Base-by-base conservation (phyloP, 2,329 filamentous ascomycete species). In the Exophiala aquamarina region DNA sequence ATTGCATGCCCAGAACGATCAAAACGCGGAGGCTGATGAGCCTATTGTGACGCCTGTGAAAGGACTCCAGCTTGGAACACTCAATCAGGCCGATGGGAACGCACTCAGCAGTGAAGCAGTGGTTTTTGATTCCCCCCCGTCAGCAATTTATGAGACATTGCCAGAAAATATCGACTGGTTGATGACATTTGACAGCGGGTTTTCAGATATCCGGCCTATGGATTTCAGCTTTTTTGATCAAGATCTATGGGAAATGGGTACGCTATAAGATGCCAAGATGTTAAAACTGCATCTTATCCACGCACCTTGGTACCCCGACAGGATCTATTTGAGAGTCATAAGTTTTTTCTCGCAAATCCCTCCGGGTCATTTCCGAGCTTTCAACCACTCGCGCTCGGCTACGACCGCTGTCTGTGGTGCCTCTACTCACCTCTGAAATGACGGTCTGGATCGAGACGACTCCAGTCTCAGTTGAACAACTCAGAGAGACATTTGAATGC, bases 81-180 rank as follows among this genome's bases (percentile, higher is more conserved):
- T 26, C 23, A 6, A 11, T 26, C 23, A 26, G 11, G 23, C 6
- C 6, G 23, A 6, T 26, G 23, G 23, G n/a, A 14, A 34, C 14
- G n/a, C 17, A 5, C 32, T 14, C n/a, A 18, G n/a, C n/a, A 34
- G 32, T 34, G 32, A 34, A 6, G 32, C 13, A 14, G 32, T 14
- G 32, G 13, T 34, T 14, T 14, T 18, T 5, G 17, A 34, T 34
- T 14, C 17, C 6, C 6, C 6, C 17, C 32, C 32, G 32, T 5
- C 6, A n/a, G n/a, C 6, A 18, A 7, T 34, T 14, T 14, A 34
- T 18, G 32, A 34, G n/a, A 34, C 32, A 34, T 34, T 18, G 14
- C 32, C 32, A 14, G 32, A 34, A 18, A 34, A 34, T 14, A 34
- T 34, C 32, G 32, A 34, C 32, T 34, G 32, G 32, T 34, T 34